Evolutionary conservation across 208 protist species (phyloP).

Genomic region (Crithidia brevicula): DNA sequence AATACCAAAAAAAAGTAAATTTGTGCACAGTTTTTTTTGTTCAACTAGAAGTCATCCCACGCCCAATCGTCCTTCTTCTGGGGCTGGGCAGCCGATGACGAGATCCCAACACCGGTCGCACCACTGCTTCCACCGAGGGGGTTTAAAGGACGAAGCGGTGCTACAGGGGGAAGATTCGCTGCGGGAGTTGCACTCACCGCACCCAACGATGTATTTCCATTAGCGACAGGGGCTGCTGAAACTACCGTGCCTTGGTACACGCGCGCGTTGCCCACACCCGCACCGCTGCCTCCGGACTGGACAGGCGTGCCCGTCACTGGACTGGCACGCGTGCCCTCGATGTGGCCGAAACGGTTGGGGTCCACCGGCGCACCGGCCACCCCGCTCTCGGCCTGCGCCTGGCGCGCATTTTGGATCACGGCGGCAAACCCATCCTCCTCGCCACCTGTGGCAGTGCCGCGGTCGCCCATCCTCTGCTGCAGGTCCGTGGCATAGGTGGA

Average conservation of each 20-base stretch:
- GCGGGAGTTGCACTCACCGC: too few species aligned
- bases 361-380: neutral
- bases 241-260: conserved; percentile 28
- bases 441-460: conserved; percentile 4
- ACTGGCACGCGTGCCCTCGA: conserved; percentile 22
- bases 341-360: conserved; percentile 29
- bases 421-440: conserved; percentile 50
- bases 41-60: conserved; percentile 43
- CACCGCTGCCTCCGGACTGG: neutral
- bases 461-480: conserved; percentile 41
- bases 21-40: conserved; percentile 5
- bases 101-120: neutral
- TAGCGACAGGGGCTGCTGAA: neutral
- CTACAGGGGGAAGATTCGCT: too few species aligned
- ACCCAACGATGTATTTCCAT: too few species aligned
- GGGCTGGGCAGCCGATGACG: neutral
- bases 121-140: neutral
- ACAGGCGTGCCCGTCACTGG: conserved; percentile 1
- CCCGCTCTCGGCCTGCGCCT: conserved; percentile 33
- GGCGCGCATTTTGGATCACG: conserved; percentile 46
- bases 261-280: neutral
- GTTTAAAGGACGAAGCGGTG: too few species aligned
- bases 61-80: conserved; percentile 49
- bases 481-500: conserved; percentile 53
- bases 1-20: conserved; percentile 14